A percentile compares a stretch with the other conserved stretches of the same genome.
phyloP scores from a whole-genome alignment of 2,329 filamentous ascomycete genomes.

The Pseudopyricularia javanii region DNA sequence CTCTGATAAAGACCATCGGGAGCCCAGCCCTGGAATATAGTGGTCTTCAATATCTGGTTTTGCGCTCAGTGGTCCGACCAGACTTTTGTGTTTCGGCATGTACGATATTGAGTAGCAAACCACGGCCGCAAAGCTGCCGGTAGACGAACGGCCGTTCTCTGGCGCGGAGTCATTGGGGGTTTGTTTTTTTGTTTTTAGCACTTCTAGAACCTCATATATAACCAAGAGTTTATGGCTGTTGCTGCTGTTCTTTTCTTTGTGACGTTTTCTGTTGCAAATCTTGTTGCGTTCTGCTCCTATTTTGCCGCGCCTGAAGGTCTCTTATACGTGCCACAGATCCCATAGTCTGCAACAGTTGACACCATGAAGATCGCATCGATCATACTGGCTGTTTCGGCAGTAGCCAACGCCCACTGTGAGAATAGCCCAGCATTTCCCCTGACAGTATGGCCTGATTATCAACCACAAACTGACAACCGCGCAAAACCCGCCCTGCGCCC shows the following conservation, averaged over 20 bases:
- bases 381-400: constrained; percentile 5
- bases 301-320: background rate
- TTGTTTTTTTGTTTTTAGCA: no score
- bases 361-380: background rate
- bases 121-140: no score
- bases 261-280: background rate
- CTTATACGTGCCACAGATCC: background rate
- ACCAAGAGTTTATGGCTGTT: no score
- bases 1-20: background rate
- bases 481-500: background rate
- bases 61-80: constrained; percentile 1
- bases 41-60: constrained; percentile 5
- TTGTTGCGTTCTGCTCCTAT: background rate
- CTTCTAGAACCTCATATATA: no score
- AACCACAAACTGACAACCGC: background rate
- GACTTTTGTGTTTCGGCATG: no score
- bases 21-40: constrained; percentile 1
- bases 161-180: no score
- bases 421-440: background rate
- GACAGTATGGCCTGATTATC: no score
- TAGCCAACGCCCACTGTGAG: constrained; percentile 8
- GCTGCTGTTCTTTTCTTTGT: no score
- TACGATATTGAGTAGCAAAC: no score
- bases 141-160: no score
- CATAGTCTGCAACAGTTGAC: background rate